These are phyloP conservation scores for Glomus cerebriforme DNA, from an alignment of 192 early-diverging fungal species.

Conservation along the genomic window DNA sequence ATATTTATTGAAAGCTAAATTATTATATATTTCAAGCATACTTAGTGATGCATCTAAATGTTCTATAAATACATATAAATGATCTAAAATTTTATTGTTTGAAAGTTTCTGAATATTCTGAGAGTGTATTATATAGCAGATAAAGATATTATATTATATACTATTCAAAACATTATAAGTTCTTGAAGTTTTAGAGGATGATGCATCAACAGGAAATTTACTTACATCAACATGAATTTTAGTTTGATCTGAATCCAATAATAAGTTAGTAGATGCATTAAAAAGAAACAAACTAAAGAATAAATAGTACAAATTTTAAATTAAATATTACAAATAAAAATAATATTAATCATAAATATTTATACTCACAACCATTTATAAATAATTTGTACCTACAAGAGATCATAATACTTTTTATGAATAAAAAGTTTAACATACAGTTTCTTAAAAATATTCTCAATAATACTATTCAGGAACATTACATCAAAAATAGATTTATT, in stretches of 20 bases:
- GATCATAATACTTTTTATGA: slow-evolving; percentile 24
- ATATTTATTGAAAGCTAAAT: no score
- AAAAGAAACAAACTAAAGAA: slow-evolving; percentile 28
- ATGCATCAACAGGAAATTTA: no score
- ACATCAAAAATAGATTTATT: slow-evolving; percentile 25
- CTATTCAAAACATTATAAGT: no score
- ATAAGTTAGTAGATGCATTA: slow-evolving; percentile 15
- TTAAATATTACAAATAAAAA: slow-evolving; percentile 16
- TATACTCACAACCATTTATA: slow-evolving; percentile 30
- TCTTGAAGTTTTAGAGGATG: no score
- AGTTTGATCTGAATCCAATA: slow-evolving; percentile 25
- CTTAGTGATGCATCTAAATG: no score
- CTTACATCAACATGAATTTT: no score
- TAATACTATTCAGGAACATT: slow-evolving; percentile 21
- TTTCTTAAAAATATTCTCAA: slow-evolving; percentile 6
- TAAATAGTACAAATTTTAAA: neutral
- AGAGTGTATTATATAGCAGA: no score
- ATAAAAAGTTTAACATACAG: slow-evolving; percentile 10
- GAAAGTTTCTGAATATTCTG: no score
- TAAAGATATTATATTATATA: no score
- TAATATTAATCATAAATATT: slow-evolving; percentile 13
- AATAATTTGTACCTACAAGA: slow-evolving; percentile 26
- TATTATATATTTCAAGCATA: no score
- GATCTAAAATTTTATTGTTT: no score
- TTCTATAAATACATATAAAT: no score